phyloP scores from a whole-genome alignment of 441 rosid species.

The Pelargonium australe region DNA sequence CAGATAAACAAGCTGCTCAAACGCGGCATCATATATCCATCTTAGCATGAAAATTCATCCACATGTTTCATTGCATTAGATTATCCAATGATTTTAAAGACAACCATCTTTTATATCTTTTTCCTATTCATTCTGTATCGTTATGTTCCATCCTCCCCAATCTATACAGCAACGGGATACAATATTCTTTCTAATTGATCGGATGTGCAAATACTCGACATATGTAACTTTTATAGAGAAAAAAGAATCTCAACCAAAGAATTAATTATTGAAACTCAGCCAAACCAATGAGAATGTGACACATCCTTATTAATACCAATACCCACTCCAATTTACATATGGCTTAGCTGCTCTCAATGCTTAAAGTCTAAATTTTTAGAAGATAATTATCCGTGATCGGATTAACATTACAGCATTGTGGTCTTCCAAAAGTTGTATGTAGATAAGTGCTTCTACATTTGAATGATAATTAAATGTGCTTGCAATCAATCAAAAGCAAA shows the following conservation, averaged over 20 bases:
- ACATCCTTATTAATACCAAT: no score
- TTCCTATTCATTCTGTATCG: neutral
- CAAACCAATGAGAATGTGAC: no score
- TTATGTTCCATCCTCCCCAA: neutral
- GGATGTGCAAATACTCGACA: neutral
- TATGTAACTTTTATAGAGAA: neutral
- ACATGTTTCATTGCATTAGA: neutral
- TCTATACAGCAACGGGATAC: neutral
- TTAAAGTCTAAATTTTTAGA: neutral
- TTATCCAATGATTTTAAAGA: neutral
- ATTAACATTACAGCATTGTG: neutral
- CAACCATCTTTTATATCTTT: neutral
- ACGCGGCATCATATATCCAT: neutral
- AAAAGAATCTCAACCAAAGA: no score
- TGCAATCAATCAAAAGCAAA: neutral
- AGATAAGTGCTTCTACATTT: no score
- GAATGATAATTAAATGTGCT: neutral
- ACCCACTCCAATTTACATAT: no score
- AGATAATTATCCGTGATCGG: neutral
- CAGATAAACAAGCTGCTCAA: neutral
- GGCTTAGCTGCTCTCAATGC: no score
- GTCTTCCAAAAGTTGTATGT: neutral
- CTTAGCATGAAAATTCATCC: neutral
- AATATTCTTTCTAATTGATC: neutral
- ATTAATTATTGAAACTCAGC: no score